These are phyloP conservation scores for Verticillium isaacii DNA, from an alignment of 2,329 filamentous ascomycete genomes.

Conservation along the genomic window DNA sequence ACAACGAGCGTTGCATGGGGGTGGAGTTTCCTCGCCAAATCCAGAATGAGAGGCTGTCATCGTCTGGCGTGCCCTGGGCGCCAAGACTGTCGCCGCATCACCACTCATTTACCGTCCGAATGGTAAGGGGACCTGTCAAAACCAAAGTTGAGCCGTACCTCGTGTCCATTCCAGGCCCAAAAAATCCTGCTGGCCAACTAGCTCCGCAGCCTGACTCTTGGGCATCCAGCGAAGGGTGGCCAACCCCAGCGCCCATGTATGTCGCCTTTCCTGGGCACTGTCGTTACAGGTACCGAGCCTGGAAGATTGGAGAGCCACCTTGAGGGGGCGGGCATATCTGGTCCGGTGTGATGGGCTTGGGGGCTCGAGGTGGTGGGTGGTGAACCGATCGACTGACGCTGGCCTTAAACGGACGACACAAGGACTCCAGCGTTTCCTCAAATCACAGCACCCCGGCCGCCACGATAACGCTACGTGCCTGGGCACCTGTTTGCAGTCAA, in stretches of 20 bases:
- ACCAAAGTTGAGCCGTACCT: background rate
- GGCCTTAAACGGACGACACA: too few species aligned
- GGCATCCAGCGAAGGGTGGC: background rate
- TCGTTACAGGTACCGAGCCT: background rate
- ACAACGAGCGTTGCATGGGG: background rate
- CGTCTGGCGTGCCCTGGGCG: background rate
- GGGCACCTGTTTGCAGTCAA: too few species aligned
- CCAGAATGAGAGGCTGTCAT: background rate
- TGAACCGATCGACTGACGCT: too few species aligned
- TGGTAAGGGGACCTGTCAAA: slow-evolving; percentile 6
- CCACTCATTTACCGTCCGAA: slow-evolving; percentile 7
- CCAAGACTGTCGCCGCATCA: slow-evolving; percentile 3
- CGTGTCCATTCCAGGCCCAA: background rate
- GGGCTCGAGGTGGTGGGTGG: too few species aligned
- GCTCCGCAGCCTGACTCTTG: background rate
- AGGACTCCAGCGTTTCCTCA: too few species aligned
- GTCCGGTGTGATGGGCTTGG: too few species aligned
- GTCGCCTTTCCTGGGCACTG: background rate
- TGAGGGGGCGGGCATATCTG: too few species aligned
- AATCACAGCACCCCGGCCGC: too few species aligned
- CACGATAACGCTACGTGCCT: too few species aligned
- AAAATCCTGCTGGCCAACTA: background rate
- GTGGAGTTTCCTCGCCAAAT: background rate
- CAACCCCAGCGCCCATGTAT: background rate
- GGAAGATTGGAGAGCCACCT: background rate